phyloP scores from a whole-genome alignment of 768 basidiomycete genomes.

The Suillus ampliporus region DNA sequence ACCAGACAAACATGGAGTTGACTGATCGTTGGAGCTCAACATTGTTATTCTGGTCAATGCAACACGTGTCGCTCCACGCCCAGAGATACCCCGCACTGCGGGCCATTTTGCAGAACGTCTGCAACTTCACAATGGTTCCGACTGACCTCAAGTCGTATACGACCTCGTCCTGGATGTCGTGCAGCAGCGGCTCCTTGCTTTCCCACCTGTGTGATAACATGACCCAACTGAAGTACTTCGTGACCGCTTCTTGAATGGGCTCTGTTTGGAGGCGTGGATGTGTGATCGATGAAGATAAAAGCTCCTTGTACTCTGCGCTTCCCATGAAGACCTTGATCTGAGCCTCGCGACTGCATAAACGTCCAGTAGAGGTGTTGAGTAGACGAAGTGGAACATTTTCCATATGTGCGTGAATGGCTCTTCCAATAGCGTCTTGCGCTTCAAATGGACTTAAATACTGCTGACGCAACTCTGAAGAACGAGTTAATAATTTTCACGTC shows the following conservation, averaged over 20 bases:
- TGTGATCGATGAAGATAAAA: not conserved
- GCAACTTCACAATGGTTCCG: not conserved
- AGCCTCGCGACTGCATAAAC: slow-evolving; percentile 3
- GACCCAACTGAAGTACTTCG: slow-evolving; percentile 1
- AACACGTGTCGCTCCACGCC: not conserved
- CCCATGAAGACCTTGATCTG: not conserved
- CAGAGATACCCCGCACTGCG: slow-evolving; percentile 16
- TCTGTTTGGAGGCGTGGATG: not conserved
- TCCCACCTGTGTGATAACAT: slow-evolving; percentile 9
- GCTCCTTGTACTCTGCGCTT: slow-evolving; percentile 2
- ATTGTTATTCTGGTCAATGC: not conserved
- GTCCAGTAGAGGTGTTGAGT: slow-evolving; percentile 11
- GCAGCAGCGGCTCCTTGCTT: slow-evolving; percentile 4
- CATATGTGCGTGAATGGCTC: not conserved
- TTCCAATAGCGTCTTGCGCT: not conserved
- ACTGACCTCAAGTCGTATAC: not conserved
- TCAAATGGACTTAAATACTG: not conserved
- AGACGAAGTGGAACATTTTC: slow-evolving; percentile 12
- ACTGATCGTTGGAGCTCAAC: not conserved
- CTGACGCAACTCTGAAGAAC: not conserved
- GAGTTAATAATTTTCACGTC: not conserved
- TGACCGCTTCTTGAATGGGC: not conserved
- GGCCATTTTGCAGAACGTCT: slow-evolving; percentile 15
- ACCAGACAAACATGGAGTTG: not conserved
- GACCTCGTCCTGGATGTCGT: not conserved